Evolutionary conservation across 768 basidiomycete genomes (phyloP).

Genomic region (Serendipita sp.): DNA sequence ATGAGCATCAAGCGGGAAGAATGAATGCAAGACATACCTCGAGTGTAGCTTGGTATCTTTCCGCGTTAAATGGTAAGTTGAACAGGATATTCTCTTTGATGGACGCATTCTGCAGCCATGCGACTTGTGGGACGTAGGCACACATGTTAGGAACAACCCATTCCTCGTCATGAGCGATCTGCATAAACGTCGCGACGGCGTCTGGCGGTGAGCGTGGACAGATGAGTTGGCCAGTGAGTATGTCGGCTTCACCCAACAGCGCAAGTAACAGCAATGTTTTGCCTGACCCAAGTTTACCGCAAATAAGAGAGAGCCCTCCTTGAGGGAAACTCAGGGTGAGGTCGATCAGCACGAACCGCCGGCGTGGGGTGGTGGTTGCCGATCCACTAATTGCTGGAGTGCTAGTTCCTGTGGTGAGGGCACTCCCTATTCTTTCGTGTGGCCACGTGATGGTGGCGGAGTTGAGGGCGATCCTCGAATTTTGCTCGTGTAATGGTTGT

Average conservation of each 20-base stretch:
- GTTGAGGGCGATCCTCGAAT: constrained; percentile 54
- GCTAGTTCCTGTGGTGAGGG: not conserved
- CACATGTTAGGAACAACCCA: constrained; percentile 71
- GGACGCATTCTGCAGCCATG: constrained; percentile 63
- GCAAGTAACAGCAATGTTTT: constrained; percentile 75
- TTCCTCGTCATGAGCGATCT: constrained; percentile 31
- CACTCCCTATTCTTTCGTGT: constrained; percentile 36
- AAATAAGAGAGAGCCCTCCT: constrained; percentile 67
- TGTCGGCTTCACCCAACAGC: constrained; percentile 76
- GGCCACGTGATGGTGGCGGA: constrained; percentile 89
- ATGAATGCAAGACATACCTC: constrained; percentile 31
- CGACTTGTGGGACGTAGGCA: constrained; percentile 66
- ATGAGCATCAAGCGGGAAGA: constrained; percentile 20
- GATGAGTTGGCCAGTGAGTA: constrained; percentile 62
- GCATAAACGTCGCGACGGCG: constrained; percentile 45
- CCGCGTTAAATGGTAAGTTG: constrained; percentile 53
- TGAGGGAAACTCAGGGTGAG: constrained; percentile 61
- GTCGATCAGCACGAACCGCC: constrained; percentile 67
- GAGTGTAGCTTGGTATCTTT: constrained; percentile 62
- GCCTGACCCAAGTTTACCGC: constrained; percentile 79
- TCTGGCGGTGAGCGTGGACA: constrained; percentile 80
- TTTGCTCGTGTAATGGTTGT: constrained; percentile 38
- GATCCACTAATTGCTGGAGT: not conserved
- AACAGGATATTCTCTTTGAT: constrained; percentile 67
- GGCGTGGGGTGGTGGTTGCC: constrained; percentile 39